These are phyloP conservation scores for Phenoliferia sp. DNA, from an alignment of 1,284 basidiomycete genomes.

Conservation along the genomic window DNA sequence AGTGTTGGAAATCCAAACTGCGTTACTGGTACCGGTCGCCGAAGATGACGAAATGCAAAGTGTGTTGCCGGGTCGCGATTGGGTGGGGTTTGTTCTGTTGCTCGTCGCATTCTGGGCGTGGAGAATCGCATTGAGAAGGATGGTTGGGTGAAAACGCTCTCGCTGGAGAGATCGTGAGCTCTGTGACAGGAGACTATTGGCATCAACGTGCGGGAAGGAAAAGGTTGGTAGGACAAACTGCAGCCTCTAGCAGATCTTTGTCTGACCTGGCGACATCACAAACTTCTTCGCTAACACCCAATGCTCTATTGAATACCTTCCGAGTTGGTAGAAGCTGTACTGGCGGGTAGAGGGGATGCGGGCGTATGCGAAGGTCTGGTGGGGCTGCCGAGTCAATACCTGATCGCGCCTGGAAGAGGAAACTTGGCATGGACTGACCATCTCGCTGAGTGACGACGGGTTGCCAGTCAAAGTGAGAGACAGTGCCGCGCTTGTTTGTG, in stretches of 20 bases:
- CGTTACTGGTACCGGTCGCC: neutral
- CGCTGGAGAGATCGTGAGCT: neutral
- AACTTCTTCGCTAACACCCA: constrained; percentile 9
- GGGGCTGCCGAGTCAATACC: neutral
- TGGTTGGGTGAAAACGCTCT: constrained; percentile 13
- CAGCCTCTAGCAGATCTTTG: constrained; percentile 1
- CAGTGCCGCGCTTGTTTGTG: neutral
- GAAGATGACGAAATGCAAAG: neutral
- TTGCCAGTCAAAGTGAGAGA: constrained; percentile 9
- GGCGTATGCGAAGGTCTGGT: constrained; percentile 12
- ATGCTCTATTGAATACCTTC: neutral
- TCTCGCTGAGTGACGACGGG: neutral
- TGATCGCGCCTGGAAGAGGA: no score
- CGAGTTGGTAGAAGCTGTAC: neutral
- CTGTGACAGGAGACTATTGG: neutral
- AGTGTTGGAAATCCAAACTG: neutral
- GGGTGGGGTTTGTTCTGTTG: neutral
- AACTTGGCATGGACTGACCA: neutral
- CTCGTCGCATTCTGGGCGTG: neutral
- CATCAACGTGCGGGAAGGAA: no score
- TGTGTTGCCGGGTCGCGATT: neutral
- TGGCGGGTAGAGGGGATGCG: neutral
- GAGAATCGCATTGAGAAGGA: constrained; percentile 13
- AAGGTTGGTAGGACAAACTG: neutral
- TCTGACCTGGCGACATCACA: neutral